Conservation (phyloP, 1,284 basidiomycete species). For the Sparassis latifolia region DNA sequence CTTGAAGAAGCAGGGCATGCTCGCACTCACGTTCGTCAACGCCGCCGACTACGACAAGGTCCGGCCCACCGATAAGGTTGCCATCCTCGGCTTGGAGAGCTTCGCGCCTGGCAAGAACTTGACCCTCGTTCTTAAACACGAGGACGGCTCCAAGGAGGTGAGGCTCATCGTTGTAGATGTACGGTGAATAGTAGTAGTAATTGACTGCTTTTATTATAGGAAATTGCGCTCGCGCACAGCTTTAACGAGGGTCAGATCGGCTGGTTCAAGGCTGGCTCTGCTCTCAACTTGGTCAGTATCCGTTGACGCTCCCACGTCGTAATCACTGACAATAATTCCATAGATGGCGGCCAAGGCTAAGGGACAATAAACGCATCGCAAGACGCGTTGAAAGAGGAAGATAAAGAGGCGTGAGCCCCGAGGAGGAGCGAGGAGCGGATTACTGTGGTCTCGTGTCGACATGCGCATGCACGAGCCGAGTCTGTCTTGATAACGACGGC, state of each 20-base stretch:
- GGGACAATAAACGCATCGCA: constrained; percentile 5
- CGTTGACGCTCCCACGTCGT: not conserved
- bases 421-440: too few relatives aligned
- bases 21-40: constrained; percentile 85
- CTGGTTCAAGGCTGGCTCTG: constrained; percentile 93
- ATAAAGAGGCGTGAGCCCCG: not conserved
- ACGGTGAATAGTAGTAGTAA: not conserved
- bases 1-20: constrained; percentile 97
- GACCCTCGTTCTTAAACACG: constrained; percentile 74
- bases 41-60: constrained; percentile 90
- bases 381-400: not conserved
- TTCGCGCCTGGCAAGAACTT: constrained; percentile 89
- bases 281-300: constrained; percentile 67
- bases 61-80: constrained; percentile 76
- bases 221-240: constrained; percentile 69
- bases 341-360: constrained; percentile 54
- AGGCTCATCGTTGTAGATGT: constrained; percentile 21
- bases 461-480: not conserved
- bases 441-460: not conserved
- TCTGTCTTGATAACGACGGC: not conserved
- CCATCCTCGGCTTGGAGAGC: constrained; percentile 76
- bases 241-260: constrained; percentile 89
- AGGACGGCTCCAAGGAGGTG: constrained; percentile 72
- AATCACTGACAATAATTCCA: not conserved
- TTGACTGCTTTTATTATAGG: constrained; percentile 30